Conservation (phyloP, 225 moss, liverwort and hornwort species). For the Neckera pumila region DNA sequence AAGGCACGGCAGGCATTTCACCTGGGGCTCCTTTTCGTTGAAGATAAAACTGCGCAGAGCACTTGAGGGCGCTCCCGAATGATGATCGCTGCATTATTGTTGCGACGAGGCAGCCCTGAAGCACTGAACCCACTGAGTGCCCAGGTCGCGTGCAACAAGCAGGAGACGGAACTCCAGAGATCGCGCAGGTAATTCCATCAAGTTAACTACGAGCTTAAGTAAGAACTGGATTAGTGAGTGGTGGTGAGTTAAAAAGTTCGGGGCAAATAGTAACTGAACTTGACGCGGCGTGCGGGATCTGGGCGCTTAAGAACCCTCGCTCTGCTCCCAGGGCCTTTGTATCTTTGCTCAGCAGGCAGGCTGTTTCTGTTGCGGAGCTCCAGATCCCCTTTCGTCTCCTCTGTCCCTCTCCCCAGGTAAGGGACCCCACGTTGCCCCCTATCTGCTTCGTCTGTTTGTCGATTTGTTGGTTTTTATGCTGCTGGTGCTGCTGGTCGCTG, state of each 20-base stretch:
- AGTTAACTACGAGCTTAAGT: neutral
- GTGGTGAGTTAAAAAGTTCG: neutral
- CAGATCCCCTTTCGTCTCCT: neutral
- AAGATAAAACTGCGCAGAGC: neutral
- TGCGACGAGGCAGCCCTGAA: neutral
- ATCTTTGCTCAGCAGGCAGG: neutral
- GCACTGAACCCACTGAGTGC: neutral
- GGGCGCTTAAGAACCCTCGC: neutral
- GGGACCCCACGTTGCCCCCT: too few relatives aligned
- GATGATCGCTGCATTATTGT: neutral
- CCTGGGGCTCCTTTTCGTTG: neutral
- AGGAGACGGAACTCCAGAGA: neutral
- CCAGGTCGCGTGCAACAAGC: neutral
- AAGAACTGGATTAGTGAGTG: neutral
- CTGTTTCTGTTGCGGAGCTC: neutral
- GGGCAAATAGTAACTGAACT: neutral
- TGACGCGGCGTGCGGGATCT: neutral
- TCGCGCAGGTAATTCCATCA: neutral
- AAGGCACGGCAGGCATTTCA: neutral
- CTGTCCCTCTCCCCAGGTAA: neutral
- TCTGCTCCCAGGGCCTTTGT: neutral
- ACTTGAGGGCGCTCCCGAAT: neutral
- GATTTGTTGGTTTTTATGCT: too few relatives aligned
- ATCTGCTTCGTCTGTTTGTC: neutral
- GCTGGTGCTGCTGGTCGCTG: neutral